phyloP scores from a whole-genome alignment of 2,329 filamentous ascomycete genomes.

The Lecanosticta acicola region DNA sequence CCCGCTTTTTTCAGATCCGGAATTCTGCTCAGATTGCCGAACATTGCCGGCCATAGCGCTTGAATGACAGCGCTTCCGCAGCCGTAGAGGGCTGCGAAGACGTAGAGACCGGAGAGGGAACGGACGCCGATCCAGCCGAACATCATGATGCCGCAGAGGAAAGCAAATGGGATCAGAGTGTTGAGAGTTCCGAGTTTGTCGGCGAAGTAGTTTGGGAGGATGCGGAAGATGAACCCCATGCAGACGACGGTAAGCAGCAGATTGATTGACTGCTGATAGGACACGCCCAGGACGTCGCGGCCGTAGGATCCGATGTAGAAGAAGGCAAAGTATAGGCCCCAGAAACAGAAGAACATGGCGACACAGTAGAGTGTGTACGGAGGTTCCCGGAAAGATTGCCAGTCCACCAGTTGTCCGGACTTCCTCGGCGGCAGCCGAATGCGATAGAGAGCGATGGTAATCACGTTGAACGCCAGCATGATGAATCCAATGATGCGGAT shows the following conservation, averaged over 20 bases:
- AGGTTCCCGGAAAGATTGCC: slow-evolving; percentile 37
- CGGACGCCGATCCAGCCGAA: slow-evolving; percentile 54
- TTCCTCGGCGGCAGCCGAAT: slow-evolving; percentile 42
- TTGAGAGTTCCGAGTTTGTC: slow-evolving; percentile 54
- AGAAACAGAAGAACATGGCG: slow-evolving; percentile 46
- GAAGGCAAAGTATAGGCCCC: slow-evolving; percentile 39
- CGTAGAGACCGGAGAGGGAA: slow-evolving; percentile 35
- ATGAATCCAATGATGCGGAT: slow-evolving; percentile 49
- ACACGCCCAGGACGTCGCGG: slow-evolving; percentile 37
- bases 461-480: slow-evolving; percentile 30
- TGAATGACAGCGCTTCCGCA: slow-evolving; percentile 43
- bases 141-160: slow-evolving; percentile 44
- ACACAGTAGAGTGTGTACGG: slow-evolving; percentile 39
- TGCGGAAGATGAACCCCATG: slow-evolving; percentile 51
- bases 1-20: slow-evolving; percentile 45
- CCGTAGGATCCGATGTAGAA: slow-evolving; percentile 42
- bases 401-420: slow-evolving; percentile 39
- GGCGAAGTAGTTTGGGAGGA: slow-evolving; percentile 50
- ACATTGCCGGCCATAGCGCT: slow-evolving; percentile 40
- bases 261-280: slow-evolving; percentile 47
- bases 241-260: slow-evolving; percentile 55
- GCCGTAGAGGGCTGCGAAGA: slow-evolving; percentile 43
- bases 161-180: slow-evolving; percentile 48
- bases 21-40: slow-evolving; percentile 37
- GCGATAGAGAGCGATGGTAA: slow-evolving; percentile 27